Percentiles rank a stretch among this genome's conserved stretches.
These are phyloP conservation scores for Incumbomyces delicatus DNA, from an alignment of 2,329 filamentous ascomycete species.

Conservation along the genomic window DNA sequence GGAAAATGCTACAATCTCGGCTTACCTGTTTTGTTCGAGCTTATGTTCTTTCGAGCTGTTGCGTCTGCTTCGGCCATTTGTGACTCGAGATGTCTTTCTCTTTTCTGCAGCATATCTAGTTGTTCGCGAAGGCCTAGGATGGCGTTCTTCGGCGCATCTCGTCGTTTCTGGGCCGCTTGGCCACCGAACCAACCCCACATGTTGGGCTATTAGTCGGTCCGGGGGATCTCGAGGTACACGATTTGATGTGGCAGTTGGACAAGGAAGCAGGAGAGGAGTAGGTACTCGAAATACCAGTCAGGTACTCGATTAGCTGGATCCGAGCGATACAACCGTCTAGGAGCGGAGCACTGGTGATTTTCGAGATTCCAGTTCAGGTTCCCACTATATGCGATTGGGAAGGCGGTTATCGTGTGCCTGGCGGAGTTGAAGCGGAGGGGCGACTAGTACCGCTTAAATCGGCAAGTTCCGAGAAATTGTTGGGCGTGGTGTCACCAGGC, in stretches of 20 bases:
- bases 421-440: background rate
- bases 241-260: slow-evolving; percentile 2
- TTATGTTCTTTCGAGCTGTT: slow-evolving; percentile 79
- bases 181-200: slow-evolving; percentile 92
- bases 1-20: slow-evolving; percentile 11
- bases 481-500: background rate
- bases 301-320: too few relatives aligned
- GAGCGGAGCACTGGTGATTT: background rate
- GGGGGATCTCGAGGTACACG: too few relatives aligned
- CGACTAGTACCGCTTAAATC: background rate
- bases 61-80: slow-evolving; percentile 90
- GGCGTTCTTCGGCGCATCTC: slow-evolving; percentile 92
- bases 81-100: slow-evolving; percentile 79
- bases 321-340: background rate
- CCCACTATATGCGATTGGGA: background rate
- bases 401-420: slow-evolving; percentile 5
- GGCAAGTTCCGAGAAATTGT: background rate
- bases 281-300: background rate
- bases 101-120: slow-evolving; percentile 95
- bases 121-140: slow-evolving; percentile 80
- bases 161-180: slow-evolving; percentile 69
- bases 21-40: slow-evolving; percentile 82
- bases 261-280: background rate
- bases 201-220: slow-evolving; percentile 14
- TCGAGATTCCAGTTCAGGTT: background rate